Evolutionary conservation across 2,329 filamentous ascomycete species (phyloP), one percentile per base, ranked within the genome.

Genomic region (Penicillium sp.): DNA sequence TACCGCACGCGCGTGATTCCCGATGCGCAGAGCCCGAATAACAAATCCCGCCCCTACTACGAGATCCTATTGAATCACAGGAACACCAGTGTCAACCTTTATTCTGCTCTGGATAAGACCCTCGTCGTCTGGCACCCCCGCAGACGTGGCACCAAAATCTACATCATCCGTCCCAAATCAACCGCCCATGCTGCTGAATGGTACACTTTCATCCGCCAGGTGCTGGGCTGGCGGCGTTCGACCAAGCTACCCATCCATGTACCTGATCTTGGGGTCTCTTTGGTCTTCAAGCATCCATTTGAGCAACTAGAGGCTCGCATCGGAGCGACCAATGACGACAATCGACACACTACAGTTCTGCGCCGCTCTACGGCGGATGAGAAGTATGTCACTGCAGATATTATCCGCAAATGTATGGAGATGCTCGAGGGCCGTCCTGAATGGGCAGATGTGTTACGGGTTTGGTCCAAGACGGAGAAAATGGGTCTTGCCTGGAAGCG

Each of bases 401-500:
- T 88, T 43, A 76, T 87, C 43, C 70, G 73, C 41, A 75, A 77
- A 28, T 86, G 82, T 61, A 70, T 87, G n/a, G 74, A 78, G 7
- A 80, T 86, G 70, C 73, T 88, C 1, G 69, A 78, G 54, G 72
- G 79, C 22, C 75, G 78, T 30, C 71, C 77, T 0, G 82, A 86
- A 60, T 87, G 83, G 82, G 69, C 75, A 6, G 77, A 83, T 43
- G 76, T 87, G 2, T 63, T 87, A 11, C 75, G 80, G 31, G 66
- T 74, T n/a, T 87, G 85, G 85, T 74, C 77, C 4, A 76, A 76
- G 45, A 72, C 78, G 20, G 78, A 82, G 52, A 79, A 79, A 24
- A 82, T 87, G 64, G 85, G 85, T 3, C 75, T 88, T 43, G 84
- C 83, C 3, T 88, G 85, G 85, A 85, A 84, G 67, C 76, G 85